Evolutionary conservation across 2,329 filamentous ascomycete genomes (phyloP).

Genomic region (Nannizziopsis arthrosporioides): DNA sequence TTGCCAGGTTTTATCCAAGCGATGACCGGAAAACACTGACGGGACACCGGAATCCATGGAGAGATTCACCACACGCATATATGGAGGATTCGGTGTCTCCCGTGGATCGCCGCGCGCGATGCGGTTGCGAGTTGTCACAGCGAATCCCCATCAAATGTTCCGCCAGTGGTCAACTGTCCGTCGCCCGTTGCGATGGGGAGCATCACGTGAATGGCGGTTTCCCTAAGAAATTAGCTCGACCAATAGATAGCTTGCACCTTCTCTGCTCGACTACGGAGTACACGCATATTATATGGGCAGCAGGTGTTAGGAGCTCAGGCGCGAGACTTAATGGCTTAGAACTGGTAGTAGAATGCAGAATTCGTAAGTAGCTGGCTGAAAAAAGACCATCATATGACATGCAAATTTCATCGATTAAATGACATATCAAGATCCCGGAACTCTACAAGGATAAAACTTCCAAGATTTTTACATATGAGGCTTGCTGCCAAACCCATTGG

Average conservation of each 20-base stretch:
- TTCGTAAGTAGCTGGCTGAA: too few species aligned
- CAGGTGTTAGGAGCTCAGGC: too few species aligned
- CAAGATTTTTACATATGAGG: constrained; percentile 9
- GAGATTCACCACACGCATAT: neutral
- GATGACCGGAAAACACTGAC: constrained; percentile 1
- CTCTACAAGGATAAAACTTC: neutral
- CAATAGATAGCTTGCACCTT: too few species aligned
- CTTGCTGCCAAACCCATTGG: constrained; percentile 26
- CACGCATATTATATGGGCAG: too few species aligned
- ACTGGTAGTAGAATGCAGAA: too few species aligned
- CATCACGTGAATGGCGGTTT: constrained; percentile 2
- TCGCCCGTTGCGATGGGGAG: too few species aligned
- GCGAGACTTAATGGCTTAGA: too few species aligned
- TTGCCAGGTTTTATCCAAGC: constrained; percentile 9
- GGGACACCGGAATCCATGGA: constrained; percentile 10
- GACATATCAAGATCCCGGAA: neutral
- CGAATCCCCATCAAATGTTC: neutral
- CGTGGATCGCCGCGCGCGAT: constrained; percentile 9
- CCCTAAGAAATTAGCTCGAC: neutral
- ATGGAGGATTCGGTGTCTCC: constrained; percentile 1
- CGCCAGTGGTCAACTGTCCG: neutral
- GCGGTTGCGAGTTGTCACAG: constrained; percentile 5
- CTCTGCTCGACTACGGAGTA: too few species aligned
- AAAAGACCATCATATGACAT: too few species aligned
- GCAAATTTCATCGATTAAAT: too few species aligned